Conservation (phyloP, 345 rosid species). For the Citrus glauca region DNA sequence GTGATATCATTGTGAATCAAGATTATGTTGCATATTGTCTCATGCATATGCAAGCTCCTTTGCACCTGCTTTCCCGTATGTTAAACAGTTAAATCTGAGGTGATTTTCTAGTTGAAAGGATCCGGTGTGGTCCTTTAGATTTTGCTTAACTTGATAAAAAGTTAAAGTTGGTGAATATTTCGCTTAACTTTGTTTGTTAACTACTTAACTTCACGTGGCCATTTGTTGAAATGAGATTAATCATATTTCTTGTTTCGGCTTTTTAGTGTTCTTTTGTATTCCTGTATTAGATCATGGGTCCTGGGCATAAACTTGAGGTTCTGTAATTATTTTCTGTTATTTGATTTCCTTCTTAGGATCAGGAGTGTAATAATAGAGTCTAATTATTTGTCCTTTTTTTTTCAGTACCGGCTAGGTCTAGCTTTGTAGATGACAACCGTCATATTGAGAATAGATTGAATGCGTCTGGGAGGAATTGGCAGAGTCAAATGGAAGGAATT, state of each 20-base stretch:
- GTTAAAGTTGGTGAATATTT: background rate
- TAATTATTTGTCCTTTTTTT: conserved; percentile 1
- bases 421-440: conserved; percentile 28
- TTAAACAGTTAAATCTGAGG: conserved; percentile 12
- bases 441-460: conserved; percentile 31
- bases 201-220: background rate
- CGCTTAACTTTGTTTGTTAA: background rate
- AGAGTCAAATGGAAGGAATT: conserved; percentile 24
- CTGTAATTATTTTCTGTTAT: background rate
- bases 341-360: conserved; percentile 8
- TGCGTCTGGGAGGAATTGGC: conserved; percentile 37
- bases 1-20: background rate
- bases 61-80: background rate
- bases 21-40: background rate
- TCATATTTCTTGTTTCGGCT: background rate
- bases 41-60: background rate
- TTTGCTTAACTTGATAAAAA: background rate
- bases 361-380: conserved; percentile 8
- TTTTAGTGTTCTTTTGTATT: background rate
- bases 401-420: conserved; percentile 28
- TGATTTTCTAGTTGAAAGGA: conserved; percentile 11
- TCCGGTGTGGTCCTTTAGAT: background rate
- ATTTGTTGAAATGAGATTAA: background rate
- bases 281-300: background rate
- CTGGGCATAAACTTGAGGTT: background rate